These are phyloP conservation scores for Alternaria sp. DNA, from an alignment of 2,329 filamentous ascomycete genomes.

Conservation along the genomic window DNA sequence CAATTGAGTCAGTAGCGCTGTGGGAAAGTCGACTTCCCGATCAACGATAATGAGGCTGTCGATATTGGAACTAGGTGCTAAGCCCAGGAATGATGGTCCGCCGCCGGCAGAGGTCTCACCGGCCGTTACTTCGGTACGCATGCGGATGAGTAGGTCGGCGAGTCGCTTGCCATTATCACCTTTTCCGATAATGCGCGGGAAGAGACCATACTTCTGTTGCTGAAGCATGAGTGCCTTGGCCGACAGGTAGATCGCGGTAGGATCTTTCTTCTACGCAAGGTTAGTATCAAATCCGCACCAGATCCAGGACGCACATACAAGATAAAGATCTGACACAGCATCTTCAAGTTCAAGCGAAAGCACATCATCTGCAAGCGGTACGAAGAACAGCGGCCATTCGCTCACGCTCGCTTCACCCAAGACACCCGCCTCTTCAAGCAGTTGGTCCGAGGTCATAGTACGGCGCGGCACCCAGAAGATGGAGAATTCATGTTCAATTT, in stretches of 20 bases:
- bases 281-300: slow-evolving; percentile 26
- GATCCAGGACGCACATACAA: slow-evolving; percentile 58
- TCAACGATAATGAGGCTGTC: slow-evolving; percentile 96
- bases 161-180: slow-evolving; percentile 91
- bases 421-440: slow-evolving; percentile 91
- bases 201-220: slow-evolving; percentile 89
- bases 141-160: slow-evolving; percentile 83
- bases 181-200: slow-evolving; percentile 93
- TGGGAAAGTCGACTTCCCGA: slow-evolving; percentile 92
- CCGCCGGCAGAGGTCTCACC: slow-evolving; percentile 72
- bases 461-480: slow-evolving; percentile 95
- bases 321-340: slow-evolving; percentile 84
- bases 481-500: slow-evolving; percentile 92
- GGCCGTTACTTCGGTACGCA: slow-evolving; percentile 87
- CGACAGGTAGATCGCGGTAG: slow-evolving; percentile 85
- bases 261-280: slow-evolving; percentile 72
- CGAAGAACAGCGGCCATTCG: slow-evolving; percentile 87
- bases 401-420: slow-evolving; percentile 89
- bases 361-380: slow-evolving; percentile 89
- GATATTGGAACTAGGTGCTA: slow-evolving; percentile 84
- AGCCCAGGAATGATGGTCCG: slow-evolving; percentile 63
- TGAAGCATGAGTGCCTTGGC: slow-evolving; percentile 94
- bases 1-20: slow-evolving; percentile 88
- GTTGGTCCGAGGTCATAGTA: slow-evolving; percentile 86
- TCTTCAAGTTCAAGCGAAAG: slow-evolving; percentile 89